Evolutionary conservation across 176 grass and related monocot species (phyloP).

Genomic region (Carex parvula): DNA sequence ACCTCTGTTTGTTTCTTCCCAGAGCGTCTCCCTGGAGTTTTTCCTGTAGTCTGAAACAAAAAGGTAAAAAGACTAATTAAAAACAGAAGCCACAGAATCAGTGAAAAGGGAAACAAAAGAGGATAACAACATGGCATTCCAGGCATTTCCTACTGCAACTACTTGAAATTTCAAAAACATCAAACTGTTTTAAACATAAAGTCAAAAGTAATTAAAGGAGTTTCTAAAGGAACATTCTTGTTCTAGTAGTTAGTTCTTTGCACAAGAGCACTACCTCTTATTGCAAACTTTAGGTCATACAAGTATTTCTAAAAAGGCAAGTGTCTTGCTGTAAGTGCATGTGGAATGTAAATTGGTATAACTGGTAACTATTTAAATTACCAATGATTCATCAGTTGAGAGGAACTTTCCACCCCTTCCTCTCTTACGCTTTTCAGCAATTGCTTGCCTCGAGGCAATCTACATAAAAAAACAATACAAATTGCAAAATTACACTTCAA

Average conservation of each 20-base stretch:
- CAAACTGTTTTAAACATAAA: background rate
- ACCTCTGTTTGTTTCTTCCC: conserved; percentile 27
- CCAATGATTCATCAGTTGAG: conserved; percentile 37
- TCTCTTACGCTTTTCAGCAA: conserved; percentile 54
- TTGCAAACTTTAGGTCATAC: background rate
- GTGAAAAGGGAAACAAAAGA: conserved; percentile 5
- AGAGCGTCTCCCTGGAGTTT: conserved; percentile 18
- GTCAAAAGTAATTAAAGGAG: background rate
- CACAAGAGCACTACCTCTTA: background rate
- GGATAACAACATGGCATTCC: background rate
- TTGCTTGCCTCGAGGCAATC: conserved; percentile 65
- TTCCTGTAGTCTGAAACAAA: conserved; percentile 21
- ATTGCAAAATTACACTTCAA: conserved; percentile 25
- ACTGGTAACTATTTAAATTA: conserved; percentile 22
- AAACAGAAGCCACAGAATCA: conserved; percentile 1
- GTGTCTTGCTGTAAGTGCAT: background rate
- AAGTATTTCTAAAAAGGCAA: background rate
- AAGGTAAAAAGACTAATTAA: background rate
- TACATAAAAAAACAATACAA: conserved; percentile 37
- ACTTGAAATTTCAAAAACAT: background rate
- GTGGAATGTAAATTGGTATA: background rate
- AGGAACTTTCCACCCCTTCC: conserved; percentile 72
- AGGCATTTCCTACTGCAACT: background rate
- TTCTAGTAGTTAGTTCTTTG: background rate
- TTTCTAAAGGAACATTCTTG: background rate